Evolutionary conservation across 306 rosid genomes (phyloP), one percentile per base, ranked within the genome.

Genomic region (Herpetospermum pedunculosum): DNA sequence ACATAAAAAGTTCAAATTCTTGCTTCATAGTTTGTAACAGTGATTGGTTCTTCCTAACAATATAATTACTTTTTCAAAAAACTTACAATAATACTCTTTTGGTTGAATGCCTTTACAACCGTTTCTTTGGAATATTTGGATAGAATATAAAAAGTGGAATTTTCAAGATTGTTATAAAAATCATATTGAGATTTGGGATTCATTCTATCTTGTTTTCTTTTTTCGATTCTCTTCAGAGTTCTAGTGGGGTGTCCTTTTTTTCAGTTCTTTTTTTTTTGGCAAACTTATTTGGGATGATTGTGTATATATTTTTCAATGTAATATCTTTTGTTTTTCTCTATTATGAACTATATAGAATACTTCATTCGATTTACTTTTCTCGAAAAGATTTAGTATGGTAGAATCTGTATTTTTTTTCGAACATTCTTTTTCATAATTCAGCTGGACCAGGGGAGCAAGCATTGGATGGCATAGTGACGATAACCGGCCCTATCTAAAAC

Each of bases 401-500:
- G 37, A 67, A 67, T 43, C 4, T 41, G 52, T 67, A 57, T 35
- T 58, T 55, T 68, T 60, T 52, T 35, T 65, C 53, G 62, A 68
- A 35, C 37, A 46, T 16, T 68, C 47, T 52, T 59, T 41, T 23
- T 65, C 15, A 29, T 76, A 76, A 50, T 70, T 82, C 87, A 91
- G 98, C 75, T 94, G 97, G 96, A 76, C 76, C 54, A 85, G 63
- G 82, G 98, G 97, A 72, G 85, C 98, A 49, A 86, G 88, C 88
- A 94, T 94, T 81, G 98, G 97, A 64, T 94, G 97, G 95, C 98
- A 94, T 81, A 88, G 95, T 78, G 98, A 94, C 77, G 95, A 94
- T 79, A 94, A 94, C 79, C 78, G 92, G 67, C 90, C 95, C 13
- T 94, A 94, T 74, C 89, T 94, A 47, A 88, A 84, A 72, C 97